Percentiles rank a stretch among this genome's conserved stretches.
Evolutionary conservation across 1,284 basidiomycete genomes (phyloP).

Genomic region (Flammula alnicola): DNA sequence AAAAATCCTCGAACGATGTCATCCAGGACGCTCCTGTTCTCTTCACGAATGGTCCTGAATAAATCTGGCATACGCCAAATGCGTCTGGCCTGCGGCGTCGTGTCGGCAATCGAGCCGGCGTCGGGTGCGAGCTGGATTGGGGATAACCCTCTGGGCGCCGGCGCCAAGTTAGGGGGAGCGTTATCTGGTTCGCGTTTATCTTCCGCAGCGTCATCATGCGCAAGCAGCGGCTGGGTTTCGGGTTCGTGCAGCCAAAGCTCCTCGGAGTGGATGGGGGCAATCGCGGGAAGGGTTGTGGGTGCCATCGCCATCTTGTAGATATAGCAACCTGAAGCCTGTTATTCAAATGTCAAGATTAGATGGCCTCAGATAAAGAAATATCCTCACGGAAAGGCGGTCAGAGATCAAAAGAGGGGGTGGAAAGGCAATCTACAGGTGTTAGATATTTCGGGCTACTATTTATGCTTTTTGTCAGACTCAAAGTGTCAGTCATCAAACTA

Average conservation of each 20-base stretch:
- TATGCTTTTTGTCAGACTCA: no score
- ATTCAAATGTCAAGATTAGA: no score
- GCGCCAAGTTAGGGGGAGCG: constrained; percentile 4
- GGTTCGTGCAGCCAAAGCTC: constrained; percentile 1
- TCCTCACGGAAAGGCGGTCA: no score
- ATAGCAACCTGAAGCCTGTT: no score
- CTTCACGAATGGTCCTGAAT: constrained; percentile 1
- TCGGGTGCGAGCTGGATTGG: constrained; percentile 12
- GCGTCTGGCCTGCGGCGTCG: neutral
- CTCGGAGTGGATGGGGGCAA: neutral
- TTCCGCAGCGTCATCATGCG: neutral
- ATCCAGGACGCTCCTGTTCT: constrained; percentile 10
- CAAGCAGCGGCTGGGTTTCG: neutral
- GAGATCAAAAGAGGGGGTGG: no score
- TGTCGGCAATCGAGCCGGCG: neutral
- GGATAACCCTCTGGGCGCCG: neutral
- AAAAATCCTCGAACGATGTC: constrained; percentile 17
- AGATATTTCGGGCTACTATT: no score
- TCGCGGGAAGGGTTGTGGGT: neutral
- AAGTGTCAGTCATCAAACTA: no score
- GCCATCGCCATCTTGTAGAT: neutral
- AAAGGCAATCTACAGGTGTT: no score
- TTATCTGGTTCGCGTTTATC: neutral
- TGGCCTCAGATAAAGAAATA: no score
- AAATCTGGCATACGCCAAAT: neutral